Evolutionary conservation across 306 rosid species (phyloP), one percentile per base, ranked within the genome.

Genomic region (Mucuna pruriens): DNA sequence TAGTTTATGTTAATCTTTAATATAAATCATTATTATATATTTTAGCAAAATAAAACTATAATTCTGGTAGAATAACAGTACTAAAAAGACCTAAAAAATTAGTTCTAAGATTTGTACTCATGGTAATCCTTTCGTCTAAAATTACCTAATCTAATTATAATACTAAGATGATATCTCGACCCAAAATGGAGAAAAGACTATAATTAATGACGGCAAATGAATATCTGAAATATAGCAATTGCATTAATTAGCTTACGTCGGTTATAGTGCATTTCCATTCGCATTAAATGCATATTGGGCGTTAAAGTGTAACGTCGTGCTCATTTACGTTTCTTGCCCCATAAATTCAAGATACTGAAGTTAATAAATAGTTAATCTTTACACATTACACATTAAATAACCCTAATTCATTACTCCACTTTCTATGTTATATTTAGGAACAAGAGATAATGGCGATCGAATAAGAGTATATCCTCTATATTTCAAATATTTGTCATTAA

Each of bases 201-300:
- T 5, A 77, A 80, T 57, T n/a, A 77, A 80, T 71, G 84, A 75
- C 36, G 31, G 58, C 45, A 80, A 75, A 80, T 75, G 54, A 72
- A 84, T 74, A 52, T 58, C 23, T 62, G 78, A 76, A 80, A 84
- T 71, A 80, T 80, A 34, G 79, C 78, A 33, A 74, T 44, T 23
- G 76, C 84, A 81, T 87, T 84, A 77, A 73, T 84, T 77, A 73
- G 76, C 67, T 84, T 81, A 61, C 85, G 79, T 73, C 64, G 71
- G 83, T 73, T 79, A 77, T 77, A 38, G 78, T 71, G 48, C 83
- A 29, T 82, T 58, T 74, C 60, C 71, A 23, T 74, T 75, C 84
- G 38, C 74, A 76, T 79, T 82, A 63, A 83, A 80, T 86, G 83
- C 77, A 7, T 33, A 45, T 80, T 71, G 77, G 58, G 26, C 67